Percentiles rank a stretch among this genome's conserved stretches.
Evolutionary conservation across 2,329 filamentous ascomycete species (phyloP).

Genomic region (Aspergillus fijiensis): DNA sequence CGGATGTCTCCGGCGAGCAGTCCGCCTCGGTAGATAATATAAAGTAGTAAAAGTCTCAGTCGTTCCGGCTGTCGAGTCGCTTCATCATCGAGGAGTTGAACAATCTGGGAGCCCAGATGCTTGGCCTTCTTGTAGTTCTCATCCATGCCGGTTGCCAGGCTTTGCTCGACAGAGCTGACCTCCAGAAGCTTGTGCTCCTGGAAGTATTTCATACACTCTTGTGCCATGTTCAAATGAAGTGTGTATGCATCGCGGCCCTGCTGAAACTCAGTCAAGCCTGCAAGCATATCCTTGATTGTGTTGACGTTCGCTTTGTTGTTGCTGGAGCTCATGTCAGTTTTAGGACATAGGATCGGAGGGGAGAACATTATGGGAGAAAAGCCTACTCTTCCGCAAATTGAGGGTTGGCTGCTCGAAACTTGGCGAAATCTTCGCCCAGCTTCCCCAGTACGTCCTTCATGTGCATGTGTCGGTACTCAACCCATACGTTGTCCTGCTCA

Average conservation of each 20-base stretch:
- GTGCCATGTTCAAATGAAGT: slow-evolving; percentile 91
- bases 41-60: slow-evolving; percentile 80
- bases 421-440: slow-evolving; percentile 87
- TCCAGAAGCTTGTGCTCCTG: slow-evolving; percentile 81
- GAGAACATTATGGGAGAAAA: neutral
- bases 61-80: slow-evolving; percentile 70
- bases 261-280: slow-evolving; percentile 88
- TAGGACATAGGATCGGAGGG: neutral
- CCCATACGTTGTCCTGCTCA: slow-evolving; percentile 92
- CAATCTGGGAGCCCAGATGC: slow-evolving; percentile 79
- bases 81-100: slow-evolving; percentile 84
- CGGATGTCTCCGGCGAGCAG: slow-evolving; percentile 80
- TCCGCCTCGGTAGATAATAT: slow-evolving; percentile 81
- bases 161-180: slow-evolving; percentile 84
- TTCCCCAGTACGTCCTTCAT: slow-evolving; percentile 98
- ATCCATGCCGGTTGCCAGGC: slow-evolving; percentile 84
- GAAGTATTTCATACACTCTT: slow-evolving; percentile 95
- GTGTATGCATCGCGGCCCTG: slow-evolving; percentile 95
- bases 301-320: slow-evolving; percentile 74
- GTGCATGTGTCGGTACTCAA: slow-evolving; percentile 88
- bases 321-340: slow-evolving; percentile 32
- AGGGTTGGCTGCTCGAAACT: slow-evolving; percentile 85
- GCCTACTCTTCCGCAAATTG: slow-evolving; percentile 74
- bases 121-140: slow-evolving; percentile 91
- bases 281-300: slow-evolving; percentile 95